phyloP scores from a whole-genome alignment of 805 yeast species.

The Pichia paraexigua region DNA sequence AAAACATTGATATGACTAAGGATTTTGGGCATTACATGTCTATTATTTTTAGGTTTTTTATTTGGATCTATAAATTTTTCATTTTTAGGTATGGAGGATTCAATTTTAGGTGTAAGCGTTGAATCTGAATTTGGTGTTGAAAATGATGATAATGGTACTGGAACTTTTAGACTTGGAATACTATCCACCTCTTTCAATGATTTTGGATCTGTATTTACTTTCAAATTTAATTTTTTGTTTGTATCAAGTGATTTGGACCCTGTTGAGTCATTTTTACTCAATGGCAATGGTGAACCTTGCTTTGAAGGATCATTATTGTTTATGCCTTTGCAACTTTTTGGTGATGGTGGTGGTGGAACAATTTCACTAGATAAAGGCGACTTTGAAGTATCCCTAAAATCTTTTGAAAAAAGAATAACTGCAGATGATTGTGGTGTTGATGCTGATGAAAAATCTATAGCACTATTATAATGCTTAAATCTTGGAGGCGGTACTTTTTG shows the following conservation, averaged over 20 bases:
- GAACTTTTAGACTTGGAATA: not conserved
- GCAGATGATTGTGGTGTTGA: slow-evolving; percentile 31
- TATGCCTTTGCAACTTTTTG: not conserved
- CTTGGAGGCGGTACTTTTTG: slow-evolving; percentile 26
- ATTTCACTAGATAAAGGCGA: slow-evolving; percentile 11
- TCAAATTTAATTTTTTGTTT: slow-evolving; percentile 1
- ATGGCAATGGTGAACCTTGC: not conserved
- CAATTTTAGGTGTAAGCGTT: not conserved
- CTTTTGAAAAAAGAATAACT: slow-evolving; percentile 43
- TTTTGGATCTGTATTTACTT: not conserved
- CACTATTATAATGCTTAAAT: slow-evolving; percentile 4
- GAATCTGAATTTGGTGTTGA: not conserved
- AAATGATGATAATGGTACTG: not conserved
- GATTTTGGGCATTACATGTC: slow-evolving; percentile 48
- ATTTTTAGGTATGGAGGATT: not conserved
- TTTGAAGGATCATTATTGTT: not conserved
- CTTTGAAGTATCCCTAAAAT: slow-evolving; percentile 15
- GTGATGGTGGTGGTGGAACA: slow-evolving; percentile 6
- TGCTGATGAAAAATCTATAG: slow-evolving; percentile 8
- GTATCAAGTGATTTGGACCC: not conserved
- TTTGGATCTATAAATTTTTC: not conserved
- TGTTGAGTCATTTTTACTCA: not conserved
- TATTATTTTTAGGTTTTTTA: not conserved
- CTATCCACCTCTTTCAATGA: not conserved
- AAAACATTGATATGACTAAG: slow-evolving; percentile 84